These are phyloP conservation scores for Brassica napus DNA, from an alignment of 345 rosid genomes.

Conservation along the genomic window DNA sequence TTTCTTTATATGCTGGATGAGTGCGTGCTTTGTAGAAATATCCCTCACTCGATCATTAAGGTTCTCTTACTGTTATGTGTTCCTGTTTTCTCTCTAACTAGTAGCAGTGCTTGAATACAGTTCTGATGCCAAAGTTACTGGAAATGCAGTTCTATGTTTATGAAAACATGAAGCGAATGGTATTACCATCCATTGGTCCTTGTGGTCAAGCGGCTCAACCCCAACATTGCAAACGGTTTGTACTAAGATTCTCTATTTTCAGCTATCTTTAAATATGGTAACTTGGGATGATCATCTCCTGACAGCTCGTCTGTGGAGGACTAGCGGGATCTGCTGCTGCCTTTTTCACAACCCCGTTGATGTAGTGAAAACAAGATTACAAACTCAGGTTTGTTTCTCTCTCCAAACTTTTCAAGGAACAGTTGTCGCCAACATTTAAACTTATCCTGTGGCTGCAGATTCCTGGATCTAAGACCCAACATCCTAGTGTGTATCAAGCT, in stretches of 20 bases:
- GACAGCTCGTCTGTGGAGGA: constrained; percentile 83
- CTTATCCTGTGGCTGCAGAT: constrained; percentile 46
- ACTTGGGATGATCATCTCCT: background rate
- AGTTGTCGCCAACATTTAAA: background rate
- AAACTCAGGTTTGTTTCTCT: constrained; percentile 64
- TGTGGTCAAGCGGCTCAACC: constrained; percentile 43
- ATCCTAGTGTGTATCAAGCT: constrained; percentile 59
- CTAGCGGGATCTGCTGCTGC: constrained; percentile 95
- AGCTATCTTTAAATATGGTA: constrained; percentile 7
- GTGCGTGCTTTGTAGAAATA: constrained; percentile 93
- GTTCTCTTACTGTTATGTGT: constrained; percentile 37
- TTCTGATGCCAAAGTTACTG: constrained; percentile 26
- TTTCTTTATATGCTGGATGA: constrained; percentile 87
- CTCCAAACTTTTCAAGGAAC: background rate
- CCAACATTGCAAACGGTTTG: constrained; percentile 65
- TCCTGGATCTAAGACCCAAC: constrained; percentile 71
- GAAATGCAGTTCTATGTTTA: constrained; percentile 77
- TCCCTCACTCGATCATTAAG: constrained; percentile 94
- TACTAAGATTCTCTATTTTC: background rate
- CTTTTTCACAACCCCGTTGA: constrained; percentile 87
- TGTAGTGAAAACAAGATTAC: constrained; percentile 91
- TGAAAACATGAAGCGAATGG: constrained; percentile 74
- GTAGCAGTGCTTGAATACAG: background rate
- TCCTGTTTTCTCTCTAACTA: background rate
- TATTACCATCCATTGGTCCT: constrained; percentile 49